Evolutionary conservation across 495 filamentous ascomycete genomes (phyloP).

Genomic region (Tetracladium setigerum): DNA sequence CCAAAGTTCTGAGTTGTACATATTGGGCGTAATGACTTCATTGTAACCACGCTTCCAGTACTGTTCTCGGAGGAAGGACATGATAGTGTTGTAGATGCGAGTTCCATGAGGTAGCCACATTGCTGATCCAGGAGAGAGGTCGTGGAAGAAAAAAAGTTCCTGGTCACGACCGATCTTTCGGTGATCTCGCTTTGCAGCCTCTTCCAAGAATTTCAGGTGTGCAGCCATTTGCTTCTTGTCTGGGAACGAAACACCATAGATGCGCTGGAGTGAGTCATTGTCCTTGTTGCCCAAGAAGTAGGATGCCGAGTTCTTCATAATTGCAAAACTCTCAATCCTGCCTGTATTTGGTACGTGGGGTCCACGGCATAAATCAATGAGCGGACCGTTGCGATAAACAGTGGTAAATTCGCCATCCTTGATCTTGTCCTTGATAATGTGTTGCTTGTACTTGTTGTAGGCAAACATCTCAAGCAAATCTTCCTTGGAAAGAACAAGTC

Average conservation of each 20-base stretch:
- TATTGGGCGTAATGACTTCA: slow-evolving; percentile 93
- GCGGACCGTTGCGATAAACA: slow-evolving; percentile 78
- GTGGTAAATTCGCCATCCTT: slow-evolving; percentile 82
- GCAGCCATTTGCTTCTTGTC: slow-evolving; percentile 91
- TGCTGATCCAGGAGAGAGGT: slow-evolving; percentile 81
- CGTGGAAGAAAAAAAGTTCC: slow-evolving; percentile 95
- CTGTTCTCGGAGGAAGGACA: slow-evolving; percentile 69
- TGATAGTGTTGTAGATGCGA: slow-evolving; percentile 83
- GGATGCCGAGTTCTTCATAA: slow-evolving; percentile 91
- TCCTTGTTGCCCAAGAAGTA: slow-evolving; percentile 92
- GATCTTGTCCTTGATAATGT: slow-evolving; percentile 92
- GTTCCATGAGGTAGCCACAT: slow-evolving; percentile 93
- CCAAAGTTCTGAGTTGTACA: slow-evolving; percentile 89
- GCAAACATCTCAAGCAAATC: slow-evolving; percentile 92
- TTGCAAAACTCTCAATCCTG: slow-evolving; percentile 84
- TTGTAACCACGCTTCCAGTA: slow-evolving; percentile 94
- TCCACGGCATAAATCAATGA: slow-evolving; percentile 74
- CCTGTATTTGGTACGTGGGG: slow-evolving; percentile 90
- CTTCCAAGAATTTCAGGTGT: slow-evolving; percentile 87
- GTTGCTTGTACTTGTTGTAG: slow-evolving; percentile 92
- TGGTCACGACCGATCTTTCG: slow-evolving; percentile 86
- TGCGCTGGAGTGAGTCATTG: slow-evolving; percentile 91
- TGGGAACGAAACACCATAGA: slow-evolving; percentile 94
- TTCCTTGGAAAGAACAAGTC: slow-evolving; percentile 79
- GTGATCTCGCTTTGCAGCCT: slow-evolving; percentile 93